A percentile compares a stretch with the other conserved stretches of the same genome.
Evolutionary conservation across 805 yeast species (phyloP).

Genomic region (Zygoascus ofunaensis): DNA sequence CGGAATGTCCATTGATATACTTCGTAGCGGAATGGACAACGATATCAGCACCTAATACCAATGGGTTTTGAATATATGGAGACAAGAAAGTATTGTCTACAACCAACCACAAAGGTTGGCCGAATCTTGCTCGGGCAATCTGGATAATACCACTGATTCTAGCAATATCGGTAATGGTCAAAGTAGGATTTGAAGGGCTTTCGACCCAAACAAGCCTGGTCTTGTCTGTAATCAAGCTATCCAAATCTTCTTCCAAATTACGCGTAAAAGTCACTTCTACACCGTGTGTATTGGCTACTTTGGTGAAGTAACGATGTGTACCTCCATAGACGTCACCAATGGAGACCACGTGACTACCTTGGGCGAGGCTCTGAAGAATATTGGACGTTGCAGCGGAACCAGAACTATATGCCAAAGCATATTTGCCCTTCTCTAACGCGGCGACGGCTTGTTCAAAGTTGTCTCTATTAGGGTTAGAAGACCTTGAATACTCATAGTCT

Average conservation of each 20-base stretch:
- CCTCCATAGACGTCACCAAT: conserved; percentile 89
- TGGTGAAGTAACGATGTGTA: conserved; percentile 81
- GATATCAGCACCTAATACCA: conserved; percentile 73
- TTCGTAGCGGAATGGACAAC: conserved; percentile 92
- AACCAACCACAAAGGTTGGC: conserved; percentile 41
- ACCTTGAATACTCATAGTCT: conserved; percentile 72
- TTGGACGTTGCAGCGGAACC: conserved; percentile 81
- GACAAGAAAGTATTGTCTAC: conserved; percentile 87
- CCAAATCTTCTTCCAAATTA: conserved; percentile 52
- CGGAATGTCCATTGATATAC: conserved; percentile 90
- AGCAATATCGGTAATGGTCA: conserved; percentile 65
- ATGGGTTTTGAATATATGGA: conserved; percentile 80
- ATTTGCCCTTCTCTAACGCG: conserved; percentile 63
- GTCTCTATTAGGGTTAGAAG: conserved; percentile 80
- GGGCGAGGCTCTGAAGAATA: conserved; percentile 61
- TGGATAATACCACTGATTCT: conserved; percentile 50
- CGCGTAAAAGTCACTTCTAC: conserved; percentile 59
- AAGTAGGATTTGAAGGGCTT: conserved; percentile 82
- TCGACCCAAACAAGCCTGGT: conserved; percentile 81
- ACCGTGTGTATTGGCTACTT: conserved; percentile 75
- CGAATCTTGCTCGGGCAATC: conserved; percentile 40
- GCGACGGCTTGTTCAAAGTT: conserved; percentile 74
- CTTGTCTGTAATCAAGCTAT: conserved; percentile 44
- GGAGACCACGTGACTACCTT: conserved; percentile 64
- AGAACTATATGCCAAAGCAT: conserved; percentile 63